A percentile compares a stretch with the other conserved stretches of the same genome.
phyloP scores from a whole-genome alignment of 2,329 filamentous ascomycete genomes.

The Colletotrichum sp. region DNA sequence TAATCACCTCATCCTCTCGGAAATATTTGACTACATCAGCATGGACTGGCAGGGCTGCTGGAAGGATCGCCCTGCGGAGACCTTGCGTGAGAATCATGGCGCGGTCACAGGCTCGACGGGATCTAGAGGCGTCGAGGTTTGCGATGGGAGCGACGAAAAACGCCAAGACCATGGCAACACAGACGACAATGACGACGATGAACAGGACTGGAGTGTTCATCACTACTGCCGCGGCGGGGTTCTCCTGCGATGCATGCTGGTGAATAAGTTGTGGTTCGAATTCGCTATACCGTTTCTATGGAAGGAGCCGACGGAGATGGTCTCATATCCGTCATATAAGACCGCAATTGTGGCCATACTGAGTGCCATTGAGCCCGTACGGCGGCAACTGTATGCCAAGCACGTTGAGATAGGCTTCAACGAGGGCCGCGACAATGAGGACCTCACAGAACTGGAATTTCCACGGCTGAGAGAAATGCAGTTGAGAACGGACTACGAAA shows the following conservation, averaged over 20 bases:
- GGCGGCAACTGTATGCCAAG: not conserved
- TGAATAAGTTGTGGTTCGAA: not conserved
- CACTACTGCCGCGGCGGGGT: not conserved
- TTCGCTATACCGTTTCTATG: not conserved
- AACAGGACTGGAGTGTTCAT: not conserved
- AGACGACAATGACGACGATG: not conserved
- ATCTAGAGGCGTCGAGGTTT: not conserved
- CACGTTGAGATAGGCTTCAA: not conserved
- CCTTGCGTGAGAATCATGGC: not conserved
- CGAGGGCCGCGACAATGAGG: not conserved
- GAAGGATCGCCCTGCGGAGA: not conserved
- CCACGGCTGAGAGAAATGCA: not conserved
- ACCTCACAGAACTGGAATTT: not conserved
- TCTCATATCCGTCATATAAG: not conserved
- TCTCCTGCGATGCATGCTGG: not conserved
- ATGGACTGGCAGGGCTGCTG: not conserved
- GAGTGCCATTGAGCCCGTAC: fast-evolving
- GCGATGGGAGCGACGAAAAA: not conserved
- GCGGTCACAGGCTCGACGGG: not conserved
- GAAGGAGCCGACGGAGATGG: not conserved
- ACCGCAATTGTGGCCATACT: not conserved
- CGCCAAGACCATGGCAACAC: not conserved
- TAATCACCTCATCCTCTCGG: not conserved
- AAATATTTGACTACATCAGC: not conserved
- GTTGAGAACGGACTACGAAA: not conserved